Base-by-base conservation (phyloP, 2,329 filamentous ascomycete genomes). In the Trematosphaeria pertusa region DNA sequence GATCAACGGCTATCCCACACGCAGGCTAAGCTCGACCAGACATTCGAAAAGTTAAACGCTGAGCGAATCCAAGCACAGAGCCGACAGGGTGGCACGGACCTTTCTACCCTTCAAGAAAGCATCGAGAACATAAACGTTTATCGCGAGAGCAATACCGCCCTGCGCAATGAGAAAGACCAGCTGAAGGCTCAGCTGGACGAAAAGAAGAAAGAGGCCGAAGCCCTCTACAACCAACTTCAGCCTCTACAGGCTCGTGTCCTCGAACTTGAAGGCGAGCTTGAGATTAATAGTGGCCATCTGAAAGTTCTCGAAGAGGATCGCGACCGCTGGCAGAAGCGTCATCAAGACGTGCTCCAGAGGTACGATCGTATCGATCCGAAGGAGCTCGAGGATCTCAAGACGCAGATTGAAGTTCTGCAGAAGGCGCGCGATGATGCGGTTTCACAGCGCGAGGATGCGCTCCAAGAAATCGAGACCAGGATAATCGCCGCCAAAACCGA, bases 71-170 rank as follows among this genome's bases (percentile, higher is more conserved):
- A 91, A 45, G 82, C 86, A 1, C 89, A 96, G 56, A 86, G 80
- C 47, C 84, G 88, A 37, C 83, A 88, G 54, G 87, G 81, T 45
- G 87, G 88, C 10, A 81, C 89, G 65, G 90, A 86, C 38, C 91
- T 97, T 66, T 91, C 89, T 65, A 91, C 96, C 62, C 81, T 99
- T 4, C 91, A 96, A 85, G 87, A 95, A 56, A 97, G 95, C 55
- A 83, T 99, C 50, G 94, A 96, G 63, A 91, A 99, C 72, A 84
- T 99, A 49, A 99, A 99, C 62, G 80, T 97, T 12, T 96, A 95
- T 78, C 88, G 94, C 9, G 94, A 99, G 74, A 97, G 92, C 76
- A 96, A 89, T 60, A 89, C 89, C 46, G 94, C 93, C 1, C 80
- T 99, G 12, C 89, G 95, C 33, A 91, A 89, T 58, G 92, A 99